These are phyloP conservation scores for Linnemannia zychae DNA, from an alignment of 192 early-diverging fungal genomes.

Conservation along the genomic window DNA sequence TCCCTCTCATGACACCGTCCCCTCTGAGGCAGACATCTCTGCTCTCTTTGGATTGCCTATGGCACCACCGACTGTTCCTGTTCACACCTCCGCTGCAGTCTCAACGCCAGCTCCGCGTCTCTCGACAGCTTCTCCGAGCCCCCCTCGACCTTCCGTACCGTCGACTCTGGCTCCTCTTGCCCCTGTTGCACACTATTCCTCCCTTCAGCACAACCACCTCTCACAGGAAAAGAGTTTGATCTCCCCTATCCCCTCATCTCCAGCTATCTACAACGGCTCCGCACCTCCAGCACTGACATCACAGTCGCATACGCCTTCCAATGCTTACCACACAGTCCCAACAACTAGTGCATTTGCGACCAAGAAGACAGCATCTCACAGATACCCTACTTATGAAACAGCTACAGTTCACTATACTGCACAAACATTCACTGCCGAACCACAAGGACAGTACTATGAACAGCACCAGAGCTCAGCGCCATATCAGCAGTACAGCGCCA, in stretches of 20 bases:
- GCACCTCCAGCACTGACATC: not conserved
- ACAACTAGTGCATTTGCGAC: not conserved
- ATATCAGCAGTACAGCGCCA: constrained; percentile 17
- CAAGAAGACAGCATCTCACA: not conserved
- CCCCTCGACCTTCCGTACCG: not conserved
- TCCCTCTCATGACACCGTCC: not conserved
- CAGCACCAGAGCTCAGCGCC: constrained; percentile 5
- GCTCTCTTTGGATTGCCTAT: constrained; percentile 47
- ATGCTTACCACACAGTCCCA: not conserved
- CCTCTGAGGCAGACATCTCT: constrained; percentile 45
- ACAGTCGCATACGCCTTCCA: not conserved
- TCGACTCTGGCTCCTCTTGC: constrained; percentile 12
- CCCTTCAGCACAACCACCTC: constrained; percentile 12
- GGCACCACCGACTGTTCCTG: not conserved
- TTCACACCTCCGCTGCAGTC: not conserved
- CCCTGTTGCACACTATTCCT: constrained; percentile 21
- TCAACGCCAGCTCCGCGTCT: not conserved
- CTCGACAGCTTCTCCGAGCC: not conserved
- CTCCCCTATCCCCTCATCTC: constrained; percentile 16
- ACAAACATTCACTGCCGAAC: not conserved
- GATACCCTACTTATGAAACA: constrained; percentile 17
- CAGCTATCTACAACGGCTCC: not conserved
- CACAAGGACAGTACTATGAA: constrained; percentile 1
- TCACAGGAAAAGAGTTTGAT: constrained; percentile 28
- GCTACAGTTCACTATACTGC: not conserved